Evolutionary conservation across 208 protist genomes (phyloP).

Genomic region (Trypanosoma lewisi): DNA sequence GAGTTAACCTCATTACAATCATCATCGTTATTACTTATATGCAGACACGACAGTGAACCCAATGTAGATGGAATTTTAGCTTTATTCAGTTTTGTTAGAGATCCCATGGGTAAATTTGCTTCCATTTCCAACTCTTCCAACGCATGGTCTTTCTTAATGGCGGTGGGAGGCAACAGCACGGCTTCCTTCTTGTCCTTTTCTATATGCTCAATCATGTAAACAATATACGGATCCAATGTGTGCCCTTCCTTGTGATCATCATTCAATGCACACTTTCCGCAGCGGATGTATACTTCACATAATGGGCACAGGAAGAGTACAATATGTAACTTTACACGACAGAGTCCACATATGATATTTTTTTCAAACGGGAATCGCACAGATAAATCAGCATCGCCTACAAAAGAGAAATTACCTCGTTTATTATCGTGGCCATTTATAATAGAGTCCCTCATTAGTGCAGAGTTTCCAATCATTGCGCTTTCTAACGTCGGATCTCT

Average conservation of each 20-base stretch:
- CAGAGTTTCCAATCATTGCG: background rate
- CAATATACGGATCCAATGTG: slow-evolving; percentile 52
- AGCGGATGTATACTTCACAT: slow-evolving; percentile 58
- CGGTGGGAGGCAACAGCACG: slow-evolving; percentile 45
- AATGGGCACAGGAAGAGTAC: slow-evolving; percentile 59
- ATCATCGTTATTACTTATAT: too few relatives aligned
- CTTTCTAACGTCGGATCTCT: slow-evolving; percentile 51
- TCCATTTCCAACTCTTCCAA: slow-evolving; percentile 76
- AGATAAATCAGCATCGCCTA: background rate
- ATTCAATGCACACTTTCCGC: slow-evolving; percentile 72
- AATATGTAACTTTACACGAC: slow-evolving; percentile 46
- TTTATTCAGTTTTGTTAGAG: background rate
- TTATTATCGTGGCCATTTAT: slow-evolving; percentile 15
- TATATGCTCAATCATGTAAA: slow-evolving; percentile 57
- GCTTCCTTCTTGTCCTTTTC: slow-evolving; percentile 32
- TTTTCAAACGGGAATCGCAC: slow-evolving; percentile 10
- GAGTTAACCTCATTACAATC: too few relatives aligned
- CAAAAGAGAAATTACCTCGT: background rate
- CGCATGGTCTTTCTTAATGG: slow-evolving; percentile 53
- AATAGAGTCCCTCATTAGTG: background rate
- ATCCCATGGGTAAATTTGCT: slow-evolving; percentile 60
- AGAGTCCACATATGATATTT: slow-evolving; percentile 59
- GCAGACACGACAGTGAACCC: too few relatives aligned
- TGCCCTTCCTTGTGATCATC: slow-evolving; percentile 60
- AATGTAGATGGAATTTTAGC: background rate